Conservation (phyloP, 192 early-diverging fungal species). For the Piromyces finnis region DNA sequence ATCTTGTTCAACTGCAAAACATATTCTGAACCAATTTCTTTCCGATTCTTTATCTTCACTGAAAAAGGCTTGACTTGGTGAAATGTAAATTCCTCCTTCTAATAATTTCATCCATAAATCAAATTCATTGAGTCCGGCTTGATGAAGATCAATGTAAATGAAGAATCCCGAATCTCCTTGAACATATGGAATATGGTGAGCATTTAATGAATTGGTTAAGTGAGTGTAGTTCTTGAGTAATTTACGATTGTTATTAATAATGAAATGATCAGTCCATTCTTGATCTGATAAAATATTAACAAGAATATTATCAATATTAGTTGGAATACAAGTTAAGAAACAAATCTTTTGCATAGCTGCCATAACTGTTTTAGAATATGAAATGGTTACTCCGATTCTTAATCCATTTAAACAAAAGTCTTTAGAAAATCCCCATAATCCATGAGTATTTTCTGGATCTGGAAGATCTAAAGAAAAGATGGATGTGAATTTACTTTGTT, state of each 20-base stretch:
- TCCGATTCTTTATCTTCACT: neutral
- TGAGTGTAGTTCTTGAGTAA: slow-evolving; percentile 29
- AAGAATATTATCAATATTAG: slow-evolving; percentile 33
- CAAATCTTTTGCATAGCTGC: neutral
- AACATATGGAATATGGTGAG: slow-evolving; percentile 25
- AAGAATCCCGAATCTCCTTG: slow-evolving; percentile 54
- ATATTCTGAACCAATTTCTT: neutral
- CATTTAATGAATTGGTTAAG: slow-evolving; percentile 16
- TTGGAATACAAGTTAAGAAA: slow-evolving; percentile 41
- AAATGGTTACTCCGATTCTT: neutral
- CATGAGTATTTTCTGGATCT: slow-evolving; percentile 39
- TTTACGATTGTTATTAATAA: slow-evolving; percentile 29
- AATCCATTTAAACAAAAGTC: slow-evolving; percentile 42
- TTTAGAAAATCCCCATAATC: slow-evolving; percentile 67
- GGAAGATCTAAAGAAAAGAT: slow-evolving; percentile 36
- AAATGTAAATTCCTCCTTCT: neutral
- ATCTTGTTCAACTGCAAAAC: neutral
- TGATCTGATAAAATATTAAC: slow-evolving; percentile 32
- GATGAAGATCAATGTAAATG: slow-evolving; percentile 37
- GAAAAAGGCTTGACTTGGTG: neutral
- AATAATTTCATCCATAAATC: neutral
- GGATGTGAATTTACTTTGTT: slow-evolving; percentile 25
- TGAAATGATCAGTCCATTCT: slow-evolving; percentile 32
- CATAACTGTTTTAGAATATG: neutral
- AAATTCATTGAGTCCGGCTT: neutral